Evolutionary conservation across 495 filamentous ascomycete genomes (phyloP).

Genomic region (Trichoderma gamsii): DNA sequence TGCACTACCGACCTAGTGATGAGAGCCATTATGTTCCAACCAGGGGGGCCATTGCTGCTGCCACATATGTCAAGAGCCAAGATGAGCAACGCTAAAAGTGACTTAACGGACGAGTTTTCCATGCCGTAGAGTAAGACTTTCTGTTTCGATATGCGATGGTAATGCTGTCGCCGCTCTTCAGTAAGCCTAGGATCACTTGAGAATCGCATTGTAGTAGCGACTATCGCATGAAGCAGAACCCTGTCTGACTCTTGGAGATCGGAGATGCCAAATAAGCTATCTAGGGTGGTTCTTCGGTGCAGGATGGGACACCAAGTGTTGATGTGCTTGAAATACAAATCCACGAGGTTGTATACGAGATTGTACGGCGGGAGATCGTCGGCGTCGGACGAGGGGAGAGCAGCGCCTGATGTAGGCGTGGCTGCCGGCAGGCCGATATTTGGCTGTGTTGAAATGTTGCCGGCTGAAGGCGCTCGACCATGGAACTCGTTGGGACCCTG

Average conservation of each 20-base stretch:
- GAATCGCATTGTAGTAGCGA: constrained; percentile 78
- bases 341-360: constrained; percentile 70
- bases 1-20: constrained; percentile 83
- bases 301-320: constrained; percentile 89
- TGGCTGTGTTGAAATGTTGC: constrained; percentile 35
- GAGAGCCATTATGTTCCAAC: constrained; percentile 82
- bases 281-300: constrained; percentile 70
- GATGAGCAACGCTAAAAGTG: constrained; percentile 78
- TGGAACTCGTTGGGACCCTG: not conserved
- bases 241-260: constrained; percentile 73
- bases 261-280: constrained; percentile 72
- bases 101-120: constrained; percentile 82
- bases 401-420: constrained; percentile 23
- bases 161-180: constrained; percentile 61
- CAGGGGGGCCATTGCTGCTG: constrained; percentile 74
- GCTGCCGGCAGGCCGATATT: constrained; percentile 41
- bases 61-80: constrained; percentile 73
- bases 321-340: constrained; percentile 86
- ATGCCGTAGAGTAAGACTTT: constrained; percentile 78
- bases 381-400: not conserved
- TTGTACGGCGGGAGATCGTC: constrained; percentile 80
- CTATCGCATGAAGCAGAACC: constrained; percentile 78
- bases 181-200: constrained; percentile 68
- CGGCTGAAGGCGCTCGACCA: not conserved
- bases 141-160: constrained; percentile 74